Percentiles rank a stretch among this genome's conserved stretches.
Evolutionary conservation across 2,329 filamentous ascomycete genomes (phyloP).

Genomic region (Calonectria ilicicola): DNA sequence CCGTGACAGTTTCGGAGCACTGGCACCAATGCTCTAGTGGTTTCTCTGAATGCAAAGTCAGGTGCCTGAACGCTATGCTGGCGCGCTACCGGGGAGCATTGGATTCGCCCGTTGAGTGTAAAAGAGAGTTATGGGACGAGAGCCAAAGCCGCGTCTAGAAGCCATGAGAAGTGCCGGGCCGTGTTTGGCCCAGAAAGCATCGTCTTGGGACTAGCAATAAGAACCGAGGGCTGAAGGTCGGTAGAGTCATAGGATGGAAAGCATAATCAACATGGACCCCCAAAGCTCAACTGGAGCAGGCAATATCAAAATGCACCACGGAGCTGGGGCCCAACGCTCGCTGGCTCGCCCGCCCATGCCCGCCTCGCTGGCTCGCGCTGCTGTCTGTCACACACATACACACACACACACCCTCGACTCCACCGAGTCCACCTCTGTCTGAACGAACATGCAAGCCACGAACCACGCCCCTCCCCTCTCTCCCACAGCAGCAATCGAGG

Average conservation of each 20-base stretch:
- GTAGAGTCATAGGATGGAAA: not conserved
- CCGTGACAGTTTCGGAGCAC: not conserved
- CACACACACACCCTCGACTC: conserved; percentile 9
- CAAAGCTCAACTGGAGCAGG: not conserved
- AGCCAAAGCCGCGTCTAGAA: not conserved
- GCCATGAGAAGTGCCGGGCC: not conserved
- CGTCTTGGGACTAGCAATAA: not conserved
- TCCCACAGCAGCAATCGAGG: not conserved
- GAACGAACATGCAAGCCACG: conserved; percentile 12
- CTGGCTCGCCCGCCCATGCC: not conserved
- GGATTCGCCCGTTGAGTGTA: not conserved
- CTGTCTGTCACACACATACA: no score
- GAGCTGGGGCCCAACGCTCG: not conserved
- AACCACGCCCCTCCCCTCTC: conserved; percentile 10
- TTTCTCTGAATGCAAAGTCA: not conserved
- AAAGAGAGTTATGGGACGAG: not conserved
- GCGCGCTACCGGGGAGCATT: not conserved
- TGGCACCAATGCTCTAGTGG: not conserved
- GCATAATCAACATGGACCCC: not conserved
- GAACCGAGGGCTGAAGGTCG: not conserved
- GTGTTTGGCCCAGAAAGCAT: not conserved
- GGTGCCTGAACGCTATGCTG: not conserved
- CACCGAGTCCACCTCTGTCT: conserved; percentile 1
- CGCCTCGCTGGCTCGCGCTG: not conserved
- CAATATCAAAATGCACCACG: not conserved